phyloP scores from a whole-genome alignment of 768 basidiomycete species.

The Russula emetica region DNA sequence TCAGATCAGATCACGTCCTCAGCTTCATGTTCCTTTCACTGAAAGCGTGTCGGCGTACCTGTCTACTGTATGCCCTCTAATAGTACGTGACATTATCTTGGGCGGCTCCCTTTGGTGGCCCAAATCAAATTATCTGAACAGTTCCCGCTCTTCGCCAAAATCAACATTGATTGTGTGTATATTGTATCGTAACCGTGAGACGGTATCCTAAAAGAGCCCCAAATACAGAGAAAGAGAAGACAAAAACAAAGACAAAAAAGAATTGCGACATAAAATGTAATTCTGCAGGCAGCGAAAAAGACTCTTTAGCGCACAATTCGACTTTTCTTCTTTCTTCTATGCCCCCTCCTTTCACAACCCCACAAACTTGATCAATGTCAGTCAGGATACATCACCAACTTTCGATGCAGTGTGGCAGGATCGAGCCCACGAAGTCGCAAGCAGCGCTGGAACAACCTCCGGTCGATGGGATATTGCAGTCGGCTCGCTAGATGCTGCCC shows the following conservation, averaged over 20 bases:
- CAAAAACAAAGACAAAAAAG: not conserved
- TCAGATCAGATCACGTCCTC: not conserved
- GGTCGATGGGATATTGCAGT: slow-evolving; percentile 65
- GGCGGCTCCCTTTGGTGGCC: not conserved
- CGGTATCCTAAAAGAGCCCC: slow-evolving; percentile 11
- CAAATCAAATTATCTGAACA: not conserved
- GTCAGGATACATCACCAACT: slow-evolving; percentile 36
- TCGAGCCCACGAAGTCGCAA: slow-evolving; percentile 66
- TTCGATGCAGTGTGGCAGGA: slow-evolving; percentile 49
- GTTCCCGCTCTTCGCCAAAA: not conserved
- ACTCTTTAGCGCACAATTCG: not conserved
- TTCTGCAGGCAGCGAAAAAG: slow-evolving; percentile 4
- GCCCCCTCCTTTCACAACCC: too few species aligned
- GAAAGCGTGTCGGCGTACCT: too few species aligned
- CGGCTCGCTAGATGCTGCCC: slow-evolving; percentile 79
- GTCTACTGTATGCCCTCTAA: too few species aligned
- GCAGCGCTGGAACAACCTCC: slow-evolving; percentile 72
- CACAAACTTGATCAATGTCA: not conserved
- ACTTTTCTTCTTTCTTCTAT: not conserved
- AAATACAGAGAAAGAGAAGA: slow-evolving; percentile 2
- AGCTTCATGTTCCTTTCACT: too few species aligned
- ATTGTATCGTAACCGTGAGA: not conserved
- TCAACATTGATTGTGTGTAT: slow-evolving; percentile 14
- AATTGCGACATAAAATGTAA: slow-evolving; percentile 15
- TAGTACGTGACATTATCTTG: too few species aligned